Evolutionary conservation across 805 yeast species (phyloP).

Genomic region (Candida jianshihensis): DNA sequence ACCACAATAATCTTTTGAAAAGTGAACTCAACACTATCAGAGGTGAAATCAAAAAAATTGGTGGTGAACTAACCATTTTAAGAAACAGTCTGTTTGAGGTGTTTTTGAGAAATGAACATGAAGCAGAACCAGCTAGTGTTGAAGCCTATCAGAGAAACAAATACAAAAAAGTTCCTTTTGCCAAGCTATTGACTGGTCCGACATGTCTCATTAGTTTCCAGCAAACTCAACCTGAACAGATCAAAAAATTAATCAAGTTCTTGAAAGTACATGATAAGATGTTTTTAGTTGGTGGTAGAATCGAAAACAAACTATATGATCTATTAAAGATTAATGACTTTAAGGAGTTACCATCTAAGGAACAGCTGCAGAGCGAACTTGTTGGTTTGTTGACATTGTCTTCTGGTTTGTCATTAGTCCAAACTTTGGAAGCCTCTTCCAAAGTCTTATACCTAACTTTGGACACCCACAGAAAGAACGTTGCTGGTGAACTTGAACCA

Average conservation of each 20-base stretch:
- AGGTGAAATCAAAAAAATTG: constrained; percentile 52
- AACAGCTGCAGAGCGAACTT: constrained; percentile 71
- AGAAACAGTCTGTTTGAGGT: constrained; percentile 67
- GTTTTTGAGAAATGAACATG: constrained; percentile 63
- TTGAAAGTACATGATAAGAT: constrained; percentile 64
- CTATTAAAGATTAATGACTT: constrained; percentile 48
- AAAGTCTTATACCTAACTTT: constrained; percentile 67
- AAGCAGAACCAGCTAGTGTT: constrained; percentile 65
- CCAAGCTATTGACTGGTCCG: constrained; percentile 73
- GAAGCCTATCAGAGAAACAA: constrained; percentile 39
- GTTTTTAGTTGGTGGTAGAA: constrained; percentile 78
- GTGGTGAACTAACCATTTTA: constrained; percentile 63
- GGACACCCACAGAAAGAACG: constrained; percentile 50
- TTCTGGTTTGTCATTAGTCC: constrained; percentile 86
- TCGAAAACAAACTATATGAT: constrained; percentile 55
- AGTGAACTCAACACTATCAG: constrained; percentile 61
- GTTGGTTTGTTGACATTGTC: constrained; percentile 76
- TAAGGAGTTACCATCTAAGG: constrained; percentile 67
- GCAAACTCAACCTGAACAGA: constrained; percentile 61
- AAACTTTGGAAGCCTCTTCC: constrained; percentile 68
- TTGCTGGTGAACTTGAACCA: not conserved
- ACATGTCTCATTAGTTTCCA: constrained; percentile 71
- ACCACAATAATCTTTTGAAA: constrained; percentile 75
- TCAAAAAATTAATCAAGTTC: constrained; percentile 53
- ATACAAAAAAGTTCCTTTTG: constrained; percentile 55